Conservation (phyloP, 805 yeast genomes). For the Pichia exigua region DNA sequence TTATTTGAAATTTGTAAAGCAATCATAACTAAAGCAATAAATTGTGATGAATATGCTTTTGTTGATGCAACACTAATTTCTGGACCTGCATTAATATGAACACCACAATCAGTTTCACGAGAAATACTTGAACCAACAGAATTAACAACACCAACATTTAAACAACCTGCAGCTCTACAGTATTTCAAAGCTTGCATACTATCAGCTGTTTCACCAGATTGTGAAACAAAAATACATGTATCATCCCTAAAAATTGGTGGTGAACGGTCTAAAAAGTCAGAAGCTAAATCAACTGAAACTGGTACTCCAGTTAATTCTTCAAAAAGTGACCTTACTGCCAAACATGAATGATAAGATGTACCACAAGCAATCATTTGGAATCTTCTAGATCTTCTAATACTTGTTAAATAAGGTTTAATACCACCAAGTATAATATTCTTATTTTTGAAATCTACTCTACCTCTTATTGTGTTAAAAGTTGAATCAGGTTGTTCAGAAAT, state of each 20-base stretch:
- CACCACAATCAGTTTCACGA: conserved; percentile 97
- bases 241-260: conserved; percentile 99
- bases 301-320: conserved; percentile 96
- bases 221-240: conserved; percentile 94
- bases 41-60: conserved; percentile 97
- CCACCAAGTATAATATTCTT: conserved; percentile 82
- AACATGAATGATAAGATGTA: conserved; percentile 96
- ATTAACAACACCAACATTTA: conserved; percentile 96
- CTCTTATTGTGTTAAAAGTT: conserved; percentile 97
- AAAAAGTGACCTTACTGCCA: conserved; percentile 92
- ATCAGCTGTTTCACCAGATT: conserved; percentile 98
- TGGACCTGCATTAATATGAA: conserved; percentile 98
- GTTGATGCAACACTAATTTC: conserved; percentile 99
- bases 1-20: conserved; percentile 94
- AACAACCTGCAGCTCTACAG: conserved; percentile 94
- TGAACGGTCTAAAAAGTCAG: conserved; percentile 88
- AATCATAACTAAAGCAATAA: conserved; percentile 93
- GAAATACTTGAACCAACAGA: conserved; percentile 96
- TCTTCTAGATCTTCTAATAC: conserved; percentile 90
- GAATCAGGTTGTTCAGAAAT: conserved; percentile 98
- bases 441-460: conserved; percentile 89
- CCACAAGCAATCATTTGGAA: conserved; percentile 99
- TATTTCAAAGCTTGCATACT: conserved; percentile 90
- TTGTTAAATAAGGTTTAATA: conserved; percentile 70
- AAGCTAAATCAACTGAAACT: conserved; percentile 85